Conservation (phyloP, 2,329 filamentous ascomycete species). For the Cytospora mali region DNA sequence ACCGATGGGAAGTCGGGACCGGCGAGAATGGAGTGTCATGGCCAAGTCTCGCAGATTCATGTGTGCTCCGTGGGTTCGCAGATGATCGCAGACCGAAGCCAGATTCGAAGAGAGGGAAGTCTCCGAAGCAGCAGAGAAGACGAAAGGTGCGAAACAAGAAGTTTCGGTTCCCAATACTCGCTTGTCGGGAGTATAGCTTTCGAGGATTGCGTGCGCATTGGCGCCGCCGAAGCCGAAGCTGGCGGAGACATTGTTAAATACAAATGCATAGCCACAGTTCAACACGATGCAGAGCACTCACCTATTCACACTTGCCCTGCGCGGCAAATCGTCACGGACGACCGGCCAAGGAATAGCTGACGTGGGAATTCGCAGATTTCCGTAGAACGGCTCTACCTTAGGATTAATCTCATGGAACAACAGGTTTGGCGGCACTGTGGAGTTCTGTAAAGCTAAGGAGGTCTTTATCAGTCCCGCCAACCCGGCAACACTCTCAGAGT, state of each 20-base stretch:
- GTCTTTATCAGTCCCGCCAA: constrained; percentile 45
- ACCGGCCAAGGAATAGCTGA: not conserved
- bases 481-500: constrained; percentile 46
- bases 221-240: constrained; percentile 32
- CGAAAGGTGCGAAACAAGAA: constrained; percentile 32
- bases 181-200: not conserved
- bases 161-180: too few relatives aligned
- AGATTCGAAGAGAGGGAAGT: constrained; percentile 34
- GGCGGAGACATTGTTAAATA: too few relatives aligned
- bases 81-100: constrained; percentile 30
- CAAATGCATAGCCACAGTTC: too few relatives aligned
- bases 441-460: constrained; percentile 40
- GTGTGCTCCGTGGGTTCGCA: constrained; percentile 27
- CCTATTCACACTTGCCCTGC: constrained; percentile 19
- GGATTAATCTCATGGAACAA: constrained; percentile 40
- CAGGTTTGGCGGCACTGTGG: constrained; percentile 40
- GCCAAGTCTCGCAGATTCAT: constrained; percentile 30
- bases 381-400: constrained; percentile 35
- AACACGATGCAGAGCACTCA: not conserved
- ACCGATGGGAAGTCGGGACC: constrained; percentile 33
- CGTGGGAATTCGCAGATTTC: constrained; percentile 29
- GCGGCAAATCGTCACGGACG: not conserved
- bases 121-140: constrained; percentile 38
- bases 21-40: constrained; percentile 32
- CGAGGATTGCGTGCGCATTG: constrained; percentile 16